These are phyloP conservation scores for Thermothielavioides terrestris DNA, from an alignment of 495 filamentous ascomycete genomes.

Conservation along the genomic window DNA sequence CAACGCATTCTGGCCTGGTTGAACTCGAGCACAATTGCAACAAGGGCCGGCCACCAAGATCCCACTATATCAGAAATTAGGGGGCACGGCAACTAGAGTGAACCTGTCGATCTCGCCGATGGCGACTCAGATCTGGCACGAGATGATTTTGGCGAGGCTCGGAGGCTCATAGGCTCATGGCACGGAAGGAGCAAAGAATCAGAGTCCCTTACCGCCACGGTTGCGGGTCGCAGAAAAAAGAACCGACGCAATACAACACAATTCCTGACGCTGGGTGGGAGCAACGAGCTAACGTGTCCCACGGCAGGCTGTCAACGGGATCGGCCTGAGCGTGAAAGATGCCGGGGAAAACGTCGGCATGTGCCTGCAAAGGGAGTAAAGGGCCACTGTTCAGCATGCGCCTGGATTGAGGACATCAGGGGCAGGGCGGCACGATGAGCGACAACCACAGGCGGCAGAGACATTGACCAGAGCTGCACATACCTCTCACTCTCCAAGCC, in stretches of 20 bases:
- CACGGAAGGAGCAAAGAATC: conserved; percentile 4
- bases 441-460: too few relatives aligned
- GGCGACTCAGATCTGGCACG: conserved; percentile 12
- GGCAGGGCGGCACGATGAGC: neutral
- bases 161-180: too few relatives aligned
- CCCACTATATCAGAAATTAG: conserved; percentile 25
- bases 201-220: conserved; percentile 60
- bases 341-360: conserved; percentile 44
- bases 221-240: conserved; percentile 36
- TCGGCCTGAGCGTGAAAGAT: conserved; percentile 45
- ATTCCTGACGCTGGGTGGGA: conserved; percentile 47
- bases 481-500: conserved; percentile 33
- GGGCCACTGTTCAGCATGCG: conserved; percentile 19
- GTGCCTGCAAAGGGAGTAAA: conserved; percentile 39
- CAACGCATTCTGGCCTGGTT: conserved; percentile 11
- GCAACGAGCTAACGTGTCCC: conserved; percentile 68
- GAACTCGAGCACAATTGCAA: neutral
- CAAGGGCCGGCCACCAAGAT: conserved; percentile 19
- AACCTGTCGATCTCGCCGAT: conserved; percentile 16
- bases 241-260: conserved; percentile 44
- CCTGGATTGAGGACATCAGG: conserved; percentile 24
- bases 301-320: conserved; percentile 42
- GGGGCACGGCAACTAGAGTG: conserved; percentile 15
- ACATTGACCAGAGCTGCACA: conserved; percentile 12
- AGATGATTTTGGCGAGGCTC: conserved; percentile 5